Conservation (phyloP, 169 alveolate genomes). For the Blepharisma undulans region DNA sequence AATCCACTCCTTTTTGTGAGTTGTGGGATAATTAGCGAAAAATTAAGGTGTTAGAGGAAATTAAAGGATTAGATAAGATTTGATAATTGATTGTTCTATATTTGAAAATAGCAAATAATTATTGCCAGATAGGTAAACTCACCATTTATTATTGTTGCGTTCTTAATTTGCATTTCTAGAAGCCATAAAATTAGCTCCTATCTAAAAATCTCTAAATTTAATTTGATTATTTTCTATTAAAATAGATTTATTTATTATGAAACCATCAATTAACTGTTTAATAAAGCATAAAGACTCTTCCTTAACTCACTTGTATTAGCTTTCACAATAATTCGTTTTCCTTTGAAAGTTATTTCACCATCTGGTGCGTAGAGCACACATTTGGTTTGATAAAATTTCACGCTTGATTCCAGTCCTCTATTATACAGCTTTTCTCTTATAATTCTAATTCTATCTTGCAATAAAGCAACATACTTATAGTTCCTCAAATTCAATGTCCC, state of each 20-base stretch:
- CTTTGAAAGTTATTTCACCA: neutral
- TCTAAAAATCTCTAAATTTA: too few relatives aligned
- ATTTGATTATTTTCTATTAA: neutral
- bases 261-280: constrained; percentile 6
- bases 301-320: neutral
- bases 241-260: neutral
- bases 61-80: neutral
- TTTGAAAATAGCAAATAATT: neutral
- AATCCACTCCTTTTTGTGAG: too few relatives aligned
- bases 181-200: neutral
- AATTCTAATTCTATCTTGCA: neutral
- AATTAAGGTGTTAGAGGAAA: neutral
- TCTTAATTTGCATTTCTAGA: neutral
- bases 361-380: neutral
- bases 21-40: neutral
- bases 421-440: neutral
- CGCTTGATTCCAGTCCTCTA: neutral
- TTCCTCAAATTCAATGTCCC: neutral
- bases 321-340: neutral
- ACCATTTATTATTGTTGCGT: neutral
- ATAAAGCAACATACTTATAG: neutral
- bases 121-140: neutral
- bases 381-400: neutral
- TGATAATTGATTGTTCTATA: neutral
- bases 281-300: neutral